Conservation (phyloP, 306 rosid species). For the Cucumis hystrix region DNA sequence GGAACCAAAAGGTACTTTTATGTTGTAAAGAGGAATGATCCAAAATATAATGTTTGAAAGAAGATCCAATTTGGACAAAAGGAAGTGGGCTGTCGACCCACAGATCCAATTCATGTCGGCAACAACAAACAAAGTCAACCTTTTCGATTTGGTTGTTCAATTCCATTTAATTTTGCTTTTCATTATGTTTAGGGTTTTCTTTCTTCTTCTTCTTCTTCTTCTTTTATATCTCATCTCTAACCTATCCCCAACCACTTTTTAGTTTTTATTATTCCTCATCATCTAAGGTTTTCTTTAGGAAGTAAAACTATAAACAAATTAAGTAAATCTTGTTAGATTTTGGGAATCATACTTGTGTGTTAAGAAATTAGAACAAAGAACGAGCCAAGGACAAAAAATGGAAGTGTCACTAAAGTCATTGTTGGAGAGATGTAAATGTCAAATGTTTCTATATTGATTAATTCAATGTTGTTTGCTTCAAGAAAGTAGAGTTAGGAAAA, state of each 20-base stretch:
- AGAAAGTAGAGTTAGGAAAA: background rate
- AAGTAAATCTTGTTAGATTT: too few relatives aligned
- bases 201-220: too few relatives aligned
- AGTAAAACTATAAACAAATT: too few relatives aligned
- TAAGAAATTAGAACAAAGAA: background rate
- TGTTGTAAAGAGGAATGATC: background rate
- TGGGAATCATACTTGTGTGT: background rate
- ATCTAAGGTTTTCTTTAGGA: too few relatives aligned
- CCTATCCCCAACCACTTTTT: too few relatives aligned
- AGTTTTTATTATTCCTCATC: too few relatives aligned
- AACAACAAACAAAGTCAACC: background rate
- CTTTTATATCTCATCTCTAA: too few relatives aligned
- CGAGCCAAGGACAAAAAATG: background rate
- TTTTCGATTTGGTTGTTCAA: background rate
- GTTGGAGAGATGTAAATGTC: background rate
- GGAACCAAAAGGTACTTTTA: background rate
- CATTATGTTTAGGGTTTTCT: too few relatives aligned
- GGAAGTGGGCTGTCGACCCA: background rate
- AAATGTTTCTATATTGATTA: too few relatives aligned
- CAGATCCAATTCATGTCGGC: background rate
- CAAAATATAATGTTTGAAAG: background rate
- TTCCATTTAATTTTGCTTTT: background rate
- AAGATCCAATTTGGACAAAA: background rate
- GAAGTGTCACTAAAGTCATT: background rate
- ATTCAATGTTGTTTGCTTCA: background rate